Conservation (phyloP, 306 rosid species). For the Cucumis hystrix region DNA sequence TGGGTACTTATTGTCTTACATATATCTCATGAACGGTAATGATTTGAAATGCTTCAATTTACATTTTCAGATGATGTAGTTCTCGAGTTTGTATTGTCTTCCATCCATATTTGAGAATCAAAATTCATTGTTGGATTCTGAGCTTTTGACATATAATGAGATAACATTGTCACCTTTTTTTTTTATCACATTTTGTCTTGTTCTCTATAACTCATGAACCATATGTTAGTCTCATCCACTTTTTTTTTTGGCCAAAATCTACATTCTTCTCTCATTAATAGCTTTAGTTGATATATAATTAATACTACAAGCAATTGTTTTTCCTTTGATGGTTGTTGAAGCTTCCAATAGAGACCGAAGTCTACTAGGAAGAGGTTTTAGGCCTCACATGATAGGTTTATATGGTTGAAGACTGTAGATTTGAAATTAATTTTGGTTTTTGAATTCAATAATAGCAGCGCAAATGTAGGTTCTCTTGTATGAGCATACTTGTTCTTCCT, state of each 20-base stretch:
- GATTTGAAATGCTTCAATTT: constrained; percentile 14
- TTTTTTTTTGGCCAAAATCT: not conserved
- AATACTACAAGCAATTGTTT: not conserved
- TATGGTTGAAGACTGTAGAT: too few relatives aligned
- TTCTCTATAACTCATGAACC: not conserved
- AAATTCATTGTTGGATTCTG: not conserved
- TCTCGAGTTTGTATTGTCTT: not conserved
- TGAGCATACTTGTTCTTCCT: too few relatives aligned
- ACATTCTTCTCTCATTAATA: not conserved
- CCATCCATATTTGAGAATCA: not conserved
- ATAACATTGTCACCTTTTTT: not conserved
- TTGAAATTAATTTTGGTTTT: too few relatives aligned
- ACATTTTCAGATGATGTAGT: not conserved
- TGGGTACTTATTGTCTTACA: not conserved
- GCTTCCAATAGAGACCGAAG: not conserved
- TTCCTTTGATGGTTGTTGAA: not conserved
- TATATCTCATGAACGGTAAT: constrained; percentile 10
- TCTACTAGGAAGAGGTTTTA: not conserved
- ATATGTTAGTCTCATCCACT: not conserved
- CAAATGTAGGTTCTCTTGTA: too few relatives aligned
- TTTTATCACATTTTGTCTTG: not conserved
- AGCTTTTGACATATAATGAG: not conserved
- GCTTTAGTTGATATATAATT: not conserved
- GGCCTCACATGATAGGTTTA: not conserved
- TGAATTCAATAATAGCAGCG: too few relatives aligned